Evolutionary conservation across 192 early-diverging fungal genomes (phyloP).

Genomic region (Entophlyctis luteolus): DNA sequence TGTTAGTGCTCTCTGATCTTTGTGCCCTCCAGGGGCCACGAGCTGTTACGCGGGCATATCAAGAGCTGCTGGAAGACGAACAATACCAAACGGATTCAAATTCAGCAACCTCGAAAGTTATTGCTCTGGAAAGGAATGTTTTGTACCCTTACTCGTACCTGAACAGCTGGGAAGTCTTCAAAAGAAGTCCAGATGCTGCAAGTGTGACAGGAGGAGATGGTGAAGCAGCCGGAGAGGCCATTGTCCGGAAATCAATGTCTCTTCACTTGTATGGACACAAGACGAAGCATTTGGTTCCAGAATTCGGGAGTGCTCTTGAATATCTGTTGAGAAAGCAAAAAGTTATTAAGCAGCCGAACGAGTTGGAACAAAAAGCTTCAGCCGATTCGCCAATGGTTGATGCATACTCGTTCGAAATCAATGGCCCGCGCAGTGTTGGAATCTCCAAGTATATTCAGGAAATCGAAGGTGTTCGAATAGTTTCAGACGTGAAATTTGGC

Average conservation of each 20-base stretch:
- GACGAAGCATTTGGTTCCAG: conserved; percentile 21
- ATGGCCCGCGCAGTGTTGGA: conserved; percentile 8
- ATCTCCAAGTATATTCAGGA: conserved; percentile 8
- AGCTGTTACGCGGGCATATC: conserved; percentile 30
- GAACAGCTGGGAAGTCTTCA: conserved; percentile 35
- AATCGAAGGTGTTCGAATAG: conserved; percentile 6
- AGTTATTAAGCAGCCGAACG: neutral
- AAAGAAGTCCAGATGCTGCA: neutral
- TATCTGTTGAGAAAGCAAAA: conserved; percentile 1
- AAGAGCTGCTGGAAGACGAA: conserved; percentile 15
- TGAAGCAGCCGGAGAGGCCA: neutral
- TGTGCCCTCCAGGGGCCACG: too few species aligned
- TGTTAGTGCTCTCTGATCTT: too few species aligned
- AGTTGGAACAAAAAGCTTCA: neutral
- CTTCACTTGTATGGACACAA: conserved; percentile 36
- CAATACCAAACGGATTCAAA: neutral
- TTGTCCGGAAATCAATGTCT: conserved; percentile 6
- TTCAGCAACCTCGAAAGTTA: neutral
- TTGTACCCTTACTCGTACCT: conserved; percentile 33
- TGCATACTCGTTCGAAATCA: neutral
- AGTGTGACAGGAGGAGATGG: neutral
- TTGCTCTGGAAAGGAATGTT: neutral
- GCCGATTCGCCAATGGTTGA: neutral
- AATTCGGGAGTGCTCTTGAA: conserved; percentile 4
- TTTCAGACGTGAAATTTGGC: conserved; percentile 2